Evolutionary conservation across 768 basidiomycete genomes (phyloP), one percentile per base, ranked within the genome.

Genomic region (Trametes cingulata): DNA sequence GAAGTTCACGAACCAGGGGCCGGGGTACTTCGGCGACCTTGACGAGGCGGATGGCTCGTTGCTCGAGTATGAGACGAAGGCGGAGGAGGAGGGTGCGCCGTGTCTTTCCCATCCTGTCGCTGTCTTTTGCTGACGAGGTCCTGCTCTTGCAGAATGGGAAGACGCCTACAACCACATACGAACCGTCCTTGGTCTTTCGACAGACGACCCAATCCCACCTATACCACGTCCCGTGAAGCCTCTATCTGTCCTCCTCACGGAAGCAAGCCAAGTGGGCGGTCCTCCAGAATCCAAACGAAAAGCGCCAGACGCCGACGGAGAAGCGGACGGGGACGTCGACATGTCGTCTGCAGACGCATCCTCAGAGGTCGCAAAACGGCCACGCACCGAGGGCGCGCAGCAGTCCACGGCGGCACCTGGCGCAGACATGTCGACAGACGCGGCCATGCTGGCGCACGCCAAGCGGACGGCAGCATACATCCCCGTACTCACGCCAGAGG

Each of bases 1-100:
- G 74, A 93, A 91, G 73, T 98, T 95, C 71, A 83, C 86, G 75
- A 85, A 89, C 65, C 92, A 93, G 69, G 91, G 90, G 0, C 91
- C 91, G 0, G 81, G 83, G 0, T 98, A 99, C 71, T 98, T 90
- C 72, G 95, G 96, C 8, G 94, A 99, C 69, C 66, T 88, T 14
- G 96, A 98, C 69, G 95, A 99, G 71, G 74, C 75, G 3, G 86
- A 84, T 54, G 85, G 80, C 8, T 75, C 74, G n/a, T 71, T 99
- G 29, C 69, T 93, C 15, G 79, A 84, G 54, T 91, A 80, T 60
- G 96, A 98, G 74, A 74, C 74, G 42, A 78, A 80, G 57, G 83
- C 85, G 25, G 93, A 94, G 71, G 81, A 88, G 57, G 83, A 86
- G 69, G 89, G 93, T 91, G 65, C 54, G 82, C 73, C 36, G 4